Percentiles rank a stretch among this genome's conserved stretches.
Conservation (phyloP, 2,329 filamentous ascomycete genomes). For the Penicillium digitatum region DNA sequence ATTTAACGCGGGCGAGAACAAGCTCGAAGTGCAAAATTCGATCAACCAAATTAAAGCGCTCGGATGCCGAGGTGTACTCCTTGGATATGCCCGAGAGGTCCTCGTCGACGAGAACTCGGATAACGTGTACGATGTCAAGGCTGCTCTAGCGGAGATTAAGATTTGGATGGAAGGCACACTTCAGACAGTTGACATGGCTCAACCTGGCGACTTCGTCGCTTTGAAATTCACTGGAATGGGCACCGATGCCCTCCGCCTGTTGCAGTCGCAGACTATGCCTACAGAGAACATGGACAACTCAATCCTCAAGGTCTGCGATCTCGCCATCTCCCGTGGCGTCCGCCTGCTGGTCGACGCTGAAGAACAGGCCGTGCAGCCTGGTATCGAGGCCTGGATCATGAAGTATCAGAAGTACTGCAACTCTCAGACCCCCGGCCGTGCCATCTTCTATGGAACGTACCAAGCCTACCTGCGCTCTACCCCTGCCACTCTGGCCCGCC, state of each 20-base stretch:
- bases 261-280: constrained; percentile 40
- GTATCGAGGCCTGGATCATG: constrained; percentile 53
- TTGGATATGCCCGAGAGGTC: constrained; percentile 54
- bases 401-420: constrained; percentile 54
- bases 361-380: constrained; percentile 50
- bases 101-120: constrained; percentile 46
- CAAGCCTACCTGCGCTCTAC: constrained; percentile 53
- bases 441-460: constrained; percentile 55
- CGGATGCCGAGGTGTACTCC: constrained; percentile 52
- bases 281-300: constrained; percentile 42
- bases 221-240: constrained; percentile 53
- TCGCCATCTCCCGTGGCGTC: constrained; percentile 42
- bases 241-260: constrained; percentile 38
- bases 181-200: constrained; percentile 51
- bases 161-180: constrained; percentile 53
- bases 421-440: constrained; percentile 40
- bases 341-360: constrained; percentile 54
- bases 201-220: constrained; percentile 50
- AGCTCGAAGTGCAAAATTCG: constrained; percentile 46
- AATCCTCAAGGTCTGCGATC: constrained; percentile 44
- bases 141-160: constrained; percentile 34
- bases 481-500: constrained; percentile 43
- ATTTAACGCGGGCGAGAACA: constrained; percentile 54
- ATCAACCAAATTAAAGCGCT: constrained; percentile 46
- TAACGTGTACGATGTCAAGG: constrained; percentile 29